Conservation (phyloP, 495 filamentous ascomycete genomes). For the Penicillium antarcticum region DNA sequence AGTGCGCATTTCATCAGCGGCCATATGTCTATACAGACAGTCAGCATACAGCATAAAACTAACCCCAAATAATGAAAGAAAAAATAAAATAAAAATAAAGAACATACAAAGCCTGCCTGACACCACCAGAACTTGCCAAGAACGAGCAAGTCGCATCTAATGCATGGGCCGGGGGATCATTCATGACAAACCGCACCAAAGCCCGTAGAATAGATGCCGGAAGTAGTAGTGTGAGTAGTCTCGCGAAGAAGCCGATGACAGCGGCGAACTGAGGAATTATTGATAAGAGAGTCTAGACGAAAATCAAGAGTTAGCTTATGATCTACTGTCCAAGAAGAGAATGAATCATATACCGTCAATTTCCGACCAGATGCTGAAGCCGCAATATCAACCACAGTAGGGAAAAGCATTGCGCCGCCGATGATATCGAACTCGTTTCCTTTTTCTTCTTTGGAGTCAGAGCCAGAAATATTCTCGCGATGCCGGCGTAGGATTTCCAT, state of each 20-base stretch:
- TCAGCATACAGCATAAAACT: neutral
- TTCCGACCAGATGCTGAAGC: slow-evolving; percentile 59
- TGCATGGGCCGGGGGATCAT: slow-evolving; percentile 51
- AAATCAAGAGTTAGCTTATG: neutral
- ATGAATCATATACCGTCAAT: slow-evolving; percentile 40
- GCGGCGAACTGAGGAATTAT: slow-evolving; percentile 53
- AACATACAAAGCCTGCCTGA: slow-evolving; percentile 66
- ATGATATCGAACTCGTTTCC: slow-evolving; percentile 43
- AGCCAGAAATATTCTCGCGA: slow-evolving; percentile 15
- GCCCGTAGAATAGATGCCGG: slow-evolving; percentile 38
- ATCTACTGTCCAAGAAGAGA: neutral
- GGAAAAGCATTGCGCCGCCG: slow-evolving; percentile 69
- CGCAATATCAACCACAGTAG: slow-evolving; percentile 74
- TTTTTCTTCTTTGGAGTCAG: neutral
- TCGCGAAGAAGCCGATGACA: slow-evolving; percentile 50
- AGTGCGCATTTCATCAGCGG: slow-evolving; percentile 68
- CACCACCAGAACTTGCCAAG: slow-evolving; percentile 57
- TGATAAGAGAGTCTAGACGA: slow-evolving; percentile 36
- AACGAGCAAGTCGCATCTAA: slow-evolving; percentile 60
- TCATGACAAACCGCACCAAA: slow-evolving; percentile 46
- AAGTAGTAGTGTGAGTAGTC: slow-evolving; percentile 42
- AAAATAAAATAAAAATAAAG: too few species aligned
- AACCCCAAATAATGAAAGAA: neutral
- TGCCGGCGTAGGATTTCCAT: slow-evolving; percentile 66
- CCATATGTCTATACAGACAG: slow-evolving; percentile 49